Evolutionary conservation across 164 flowering plant genomes (phyloP), one percentile per base, ranked within the genome.

Genomic region (Piper longum): DNA sequence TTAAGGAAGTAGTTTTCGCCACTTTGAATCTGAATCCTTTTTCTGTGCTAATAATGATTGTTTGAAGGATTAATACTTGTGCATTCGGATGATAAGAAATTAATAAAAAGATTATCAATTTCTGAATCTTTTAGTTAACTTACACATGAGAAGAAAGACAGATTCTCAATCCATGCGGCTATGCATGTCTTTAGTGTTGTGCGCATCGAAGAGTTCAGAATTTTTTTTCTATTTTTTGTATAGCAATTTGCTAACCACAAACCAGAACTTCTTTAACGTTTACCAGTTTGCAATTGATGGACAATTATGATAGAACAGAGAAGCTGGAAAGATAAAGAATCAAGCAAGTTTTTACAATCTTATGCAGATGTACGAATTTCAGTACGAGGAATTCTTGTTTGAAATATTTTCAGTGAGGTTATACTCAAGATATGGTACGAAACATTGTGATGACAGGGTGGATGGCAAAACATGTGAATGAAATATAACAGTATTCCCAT

Each of bases 281-380:
- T 41, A 6, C 58, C 84, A 93, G 97, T 89, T 90, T 56, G 42
- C 75, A 82, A 69, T 65, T 88, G 67, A 73, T 63, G 42, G 71
- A 78, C 43, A 85, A 86, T 45, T 83, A 90, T 16, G 70, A 79
- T 68, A 88, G 90, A n/a, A 80, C 89, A 14, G 62, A 42, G 42
- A 79, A 81, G 36, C 36, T 26, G 44, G 95, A 93, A 66, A 70
- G 89, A 16, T 9, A 64, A 45, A 67, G 41, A 26, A 80, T 88
- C 65, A 72, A 73, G 62, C 73, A 73, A 70, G 36, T 77, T 85
- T 67, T 82, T 93, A 42, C 87, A 88, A 72, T 70, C 80, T 55
- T 77, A 14, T 59, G 63, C 76, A 16, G 81, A 73, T 26, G 62
- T 45, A 8, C 43, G 36, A 12, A 12, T 48, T 48, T 8, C 52